These are phyloP conservation scores for Paramecium sexaurelia DNA, from an alignment of 73 alveolate genomes.

Conservation along the genomic window DNA sequence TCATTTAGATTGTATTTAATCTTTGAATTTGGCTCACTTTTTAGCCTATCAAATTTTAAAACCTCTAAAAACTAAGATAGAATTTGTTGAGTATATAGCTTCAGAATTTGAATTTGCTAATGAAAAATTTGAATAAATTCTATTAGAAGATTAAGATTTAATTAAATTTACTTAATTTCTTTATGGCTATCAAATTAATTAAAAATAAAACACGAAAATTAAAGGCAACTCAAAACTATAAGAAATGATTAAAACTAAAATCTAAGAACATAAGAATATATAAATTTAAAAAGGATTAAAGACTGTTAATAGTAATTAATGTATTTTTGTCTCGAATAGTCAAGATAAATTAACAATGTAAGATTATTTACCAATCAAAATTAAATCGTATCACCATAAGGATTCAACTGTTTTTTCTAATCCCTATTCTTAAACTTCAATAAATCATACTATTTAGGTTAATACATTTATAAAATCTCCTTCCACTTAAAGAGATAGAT, in stretches of 20 bases:
- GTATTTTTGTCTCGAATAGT: background rate
- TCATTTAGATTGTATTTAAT: background rate
- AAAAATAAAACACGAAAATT: background rate
- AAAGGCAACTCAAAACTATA: background rate
- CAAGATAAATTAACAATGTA: background rate
- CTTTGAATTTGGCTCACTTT: constrained; percentile 17
- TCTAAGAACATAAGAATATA: background rate
- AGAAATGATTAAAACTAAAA: background rate
- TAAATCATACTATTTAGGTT: background rate
- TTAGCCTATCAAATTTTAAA: background rate
- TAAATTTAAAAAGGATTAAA: background rate
- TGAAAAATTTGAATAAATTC: constrained; percentile 29
- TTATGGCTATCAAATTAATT: background rate
- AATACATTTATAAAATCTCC: background rate
- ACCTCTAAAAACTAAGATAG: background rate
- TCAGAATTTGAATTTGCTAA: background rate
- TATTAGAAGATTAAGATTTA: background rate
- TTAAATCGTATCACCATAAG: background rate
- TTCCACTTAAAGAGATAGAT: background rate
- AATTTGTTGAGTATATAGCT: background rate
- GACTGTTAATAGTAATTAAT: background rate
- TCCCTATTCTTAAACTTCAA: background rate
- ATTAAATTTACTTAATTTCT: background rate
- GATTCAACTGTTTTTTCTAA: background rate
- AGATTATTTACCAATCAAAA: background rate